phyloP scores from a whole-genome alignment of 441 rosid genomes.

The Syzygium malaccense region DNA sequence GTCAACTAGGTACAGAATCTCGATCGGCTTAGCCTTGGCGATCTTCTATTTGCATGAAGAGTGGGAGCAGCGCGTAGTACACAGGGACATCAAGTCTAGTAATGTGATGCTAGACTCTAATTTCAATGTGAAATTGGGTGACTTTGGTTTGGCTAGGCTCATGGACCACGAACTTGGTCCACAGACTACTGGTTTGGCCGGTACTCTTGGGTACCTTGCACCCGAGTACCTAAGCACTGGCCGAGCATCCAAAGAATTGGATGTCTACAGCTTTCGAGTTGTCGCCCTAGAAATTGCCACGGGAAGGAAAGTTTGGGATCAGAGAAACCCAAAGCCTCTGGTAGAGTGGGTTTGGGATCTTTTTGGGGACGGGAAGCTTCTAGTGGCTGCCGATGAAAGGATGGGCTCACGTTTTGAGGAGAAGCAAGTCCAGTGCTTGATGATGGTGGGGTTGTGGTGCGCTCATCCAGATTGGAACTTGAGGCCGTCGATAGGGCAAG shows the following conservation, averaged over 20 bases:
- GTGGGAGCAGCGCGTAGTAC: constrained; percentile 49
- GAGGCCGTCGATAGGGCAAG: no score
- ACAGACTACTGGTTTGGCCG: constrained; percentile 30
- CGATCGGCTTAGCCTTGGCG: constrained; percentile 38
- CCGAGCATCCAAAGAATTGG: neutral
- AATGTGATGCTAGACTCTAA: constrained; percentile 44
- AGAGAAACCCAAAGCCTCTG: no score
- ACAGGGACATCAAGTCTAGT: constrained; percentile 45
- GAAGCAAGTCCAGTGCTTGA: no score
- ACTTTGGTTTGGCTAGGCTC: constrained; percentile 46
- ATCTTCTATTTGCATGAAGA: constrained; percentile 50
- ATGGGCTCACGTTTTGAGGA: no score
- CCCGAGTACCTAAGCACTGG: constrained; percentile 10
- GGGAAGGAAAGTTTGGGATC: no score
- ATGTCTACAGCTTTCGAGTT: neutral
- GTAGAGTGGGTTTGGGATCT: no score
- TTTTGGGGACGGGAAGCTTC: no score
- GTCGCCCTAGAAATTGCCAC: neutral
- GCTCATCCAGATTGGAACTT: no score
- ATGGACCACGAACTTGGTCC: constrained; percentile 44
- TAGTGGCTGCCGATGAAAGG: no score
- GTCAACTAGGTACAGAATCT: constrained; percentile 29
- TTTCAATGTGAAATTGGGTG: constrained; percentile 47
- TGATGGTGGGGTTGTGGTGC: no score
- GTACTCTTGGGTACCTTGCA: neutral